These are phyloP conservation scores for Lathyrus tuberosus DNA, from an alignment of 306 rosid species.

Conservation along the genomic window DNA sequence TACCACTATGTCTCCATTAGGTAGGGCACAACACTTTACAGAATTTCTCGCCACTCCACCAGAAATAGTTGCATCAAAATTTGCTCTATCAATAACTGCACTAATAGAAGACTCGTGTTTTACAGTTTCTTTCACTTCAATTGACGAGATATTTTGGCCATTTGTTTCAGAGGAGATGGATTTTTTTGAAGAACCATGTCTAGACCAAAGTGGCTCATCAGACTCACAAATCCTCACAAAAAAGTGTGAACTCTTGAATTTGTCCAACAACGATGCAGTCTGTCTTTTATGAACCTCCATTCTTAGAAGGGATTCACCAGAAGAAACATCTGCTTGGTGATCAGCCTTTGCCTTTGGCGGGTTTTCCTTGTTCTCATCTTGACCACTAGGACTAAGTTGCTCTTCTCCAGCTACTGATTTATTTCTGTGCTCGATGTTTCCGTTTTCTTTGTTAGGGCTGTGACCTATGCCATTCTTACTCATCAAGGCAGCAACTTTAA, in stretches of 20 bases:
- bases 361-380: conserved; percentile 52
- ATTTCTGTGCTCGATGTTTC: conserved; percentile 49
- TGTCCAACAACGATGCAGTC: conserved; percentile 70
- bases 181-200: conserved; percentile 52
- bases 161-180: conserved; percentile 50
- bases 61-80: conserved; percentile 76
- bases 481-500: conserved; percentile 94
- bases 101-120: conserved; percentile 49
- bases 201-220: conserved; percentile 86
- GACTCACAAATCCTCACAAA: conserved; percentile 94
- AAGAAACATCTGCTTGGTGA: conserved; percentile 51
- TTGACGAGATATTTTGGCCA: conserved; percentile 43
- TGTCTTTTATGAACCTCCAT: conserved; percentile 86
- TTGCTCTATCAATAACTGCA: conserved; percentile 85
- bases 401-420: conserved; percentile 46
- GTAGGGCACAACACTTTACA: conserved; percentile 82
- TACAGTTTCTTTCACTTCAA: conserved; percentile 50
- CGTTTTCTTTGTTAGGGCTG: conserved; percentile 64
- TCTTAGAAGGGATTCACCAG: conserved; percentile 84
- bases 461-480: conserved; percentile 70
- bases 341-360: conserved; percentile 38
- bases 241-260: conserved; percentile 87
- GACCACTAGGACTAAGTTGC: conserved; percentile 47
- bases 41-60: conserved; percentile 91
- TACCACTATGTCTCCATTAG: conserved; percentile 98